A percentile compares a stretch with the other conserved stretches of the same genome.
Conservation (phyloP, 2,329 filamentous ascomycete genomes). For the Falciphora oryzae region DNA sequence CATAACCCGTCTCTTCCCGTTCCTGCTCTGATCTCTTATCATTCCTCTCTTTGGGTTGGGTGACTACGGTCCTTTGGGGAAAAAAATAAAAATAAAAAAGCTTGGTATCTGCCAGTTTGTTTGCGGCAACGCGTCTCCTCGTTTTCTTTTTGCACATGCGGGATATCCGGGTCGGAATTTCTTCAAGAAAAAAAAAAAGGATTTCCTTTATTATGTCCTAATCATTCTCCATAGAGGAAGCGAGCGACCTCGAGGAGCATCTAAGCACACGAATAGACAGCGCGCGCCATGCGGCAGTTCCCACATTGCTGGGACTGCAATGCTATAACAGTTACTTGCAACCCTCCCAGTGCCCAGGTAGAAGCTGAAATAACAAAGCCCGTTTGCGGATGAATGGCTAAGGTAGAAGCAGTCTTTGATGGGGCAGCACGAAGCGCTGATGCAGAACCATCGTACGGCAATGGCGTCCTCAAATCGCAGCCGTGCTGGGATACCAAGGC, state of each 20-base stretch:
- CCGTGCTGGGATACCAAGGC: too few species aligned
- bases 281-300: not conserved
- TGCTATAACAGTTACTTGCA: not conserved
- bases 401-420: too few species aligned
- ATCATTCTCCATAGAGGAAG: not conserved
- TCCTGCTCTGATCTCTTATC: not conserved
- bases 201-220: not conserved
- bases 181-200: not conserved
- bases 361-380: too few species aligned
- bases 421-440: too few species aligned
- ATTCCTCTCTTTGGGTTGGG: not conserved
- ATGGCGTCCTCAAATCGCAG: too few species aligned
- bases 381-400: too few species aligned
- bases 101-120: not conserved
- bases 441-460: too few species aligned
- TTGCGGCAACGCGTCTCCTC: not conserved
- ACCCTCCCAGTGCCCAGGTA: too few species aligned
- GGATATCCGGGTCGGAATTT: not conserved
- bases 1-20: not conserved
- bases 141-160: not conserved
- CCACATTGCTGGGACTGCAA: not conserved
- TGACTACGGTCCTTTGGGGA: not conserved
- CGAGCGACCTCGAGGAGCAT: not conserved
- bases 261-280: not conserved
- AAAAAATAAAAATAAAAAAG: not conserved